Conservation (phyloP, 495 filamentous ascomycete species). For the Pyronema omphalodes region DNA sequence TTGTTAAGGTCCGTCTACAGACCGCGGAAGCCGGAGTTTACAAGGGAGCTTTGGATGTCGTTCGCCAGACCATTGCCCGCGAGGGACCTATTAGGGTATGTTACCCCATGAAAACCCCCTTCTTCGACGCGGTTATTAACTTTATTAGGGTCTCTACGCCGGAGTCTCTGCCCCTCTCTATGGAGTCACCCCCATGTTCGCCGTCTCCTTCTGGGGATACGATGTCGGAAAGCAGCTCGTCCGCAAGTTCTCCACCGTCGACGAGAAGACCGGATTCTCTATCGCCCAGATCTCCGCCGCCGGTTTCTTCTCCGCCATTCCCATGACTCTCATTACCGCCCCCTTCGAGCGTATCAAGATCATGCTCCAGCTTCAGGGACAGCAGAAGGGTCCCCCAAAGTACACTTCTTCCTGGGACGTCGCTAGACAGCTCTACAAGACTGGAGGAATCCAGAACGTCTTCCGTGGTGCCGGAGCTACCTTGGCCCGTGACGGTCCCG, state of each 20-base stretch:
- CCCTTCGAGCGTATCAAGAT: conserved; percentile 98
- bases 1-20: conserved; percentile 93
- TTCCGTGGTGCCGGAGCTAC: conserved; percentile 85
- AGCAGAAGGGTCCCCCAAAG: conserved; percentile 78
- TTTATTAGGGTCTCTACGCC: conserved; percentile 63
- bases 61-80: conserved; percentile 64
- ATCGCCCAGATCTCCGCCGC: conserved; percentile 80
- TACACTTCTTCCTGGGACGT: conserved; percentile 81
- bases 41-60: conserved; percentile 75
- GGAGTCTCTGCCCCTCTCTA: conserved; percentile 87
- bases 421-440: conserved; percentile 83
- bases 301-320: conserved; percentile 94
- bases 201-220: conserved; percentile 98
- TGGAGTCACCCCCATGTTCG: conserved; percentile 97
- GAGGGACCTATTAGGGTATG: conserved; percentile 56
- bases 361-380: conserved; percentile 90
- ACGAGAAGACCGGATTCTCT: conserved; percentile 41
- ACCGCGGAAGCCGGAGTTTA: conserved; percentile 91
- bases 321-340: conserved; percentile 93
- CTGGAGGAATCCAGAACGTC: conserved; percentile 75
- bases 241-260: conserved; percentile 43
- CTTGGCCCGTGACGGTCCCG: conserved; percentile 81
- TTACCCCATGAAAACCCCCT: neutral
- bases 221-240: conserved; percentile 85
- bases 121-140: neutral